A percentile compares a stretch with the other conserved stretches of the same genome.
phyloP scores from a whole-genome alignment of 768 basidiomycete species.

The Auriscalpium vulgare region DNA sequence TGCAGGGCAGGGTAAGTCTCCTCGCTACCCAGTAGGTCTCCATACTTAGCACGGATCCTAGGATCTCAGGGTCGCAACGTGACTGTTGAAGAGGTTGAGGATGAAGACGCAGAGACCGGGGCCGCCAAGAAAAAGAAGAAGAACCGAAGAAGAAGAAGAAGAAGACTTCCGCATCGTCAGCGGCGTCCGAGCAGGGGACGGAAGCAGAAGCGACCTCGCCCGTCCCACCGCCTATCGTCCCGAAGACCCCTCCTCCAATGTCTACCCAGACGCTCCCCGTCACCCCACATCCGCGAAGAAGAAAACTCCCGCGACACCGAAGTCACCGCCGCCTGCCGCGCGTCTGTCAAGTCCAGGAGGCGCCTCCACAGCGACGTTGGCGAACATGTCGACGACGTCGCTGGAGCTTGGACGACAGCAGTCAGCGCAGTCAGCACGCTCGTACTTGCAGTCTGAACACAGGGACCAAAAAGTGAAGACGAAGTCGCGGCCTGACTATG shows the following conservation, averaged over 20 bases:
- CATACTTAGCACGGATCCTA: not conserved
- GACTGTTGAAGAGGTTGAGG: conserved; percentile 68
- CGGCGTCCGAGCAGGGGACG: conserved; percentile 13
- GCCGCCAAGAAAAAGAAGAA: conserved; percentile 59
- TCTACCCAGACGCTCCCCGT: conserved; percentile 3
- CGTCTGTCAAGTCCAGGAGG: not conserved
- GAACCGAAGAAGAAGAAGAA: conserved; percentile 69
- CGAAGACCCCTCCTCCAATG: conserved; percentile 4
- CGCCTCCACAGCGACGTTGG: conserved; percentile 16
- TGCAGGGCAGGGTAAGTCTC: not conserved
- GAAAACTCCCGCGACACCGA: not conserved
- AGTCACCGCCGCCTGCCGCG: not conserved
- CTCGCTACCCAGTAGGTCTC: not conserved
- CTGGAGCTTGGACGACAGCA: conserved; percentile 39
- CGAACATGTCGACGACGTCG: conserved; percentile 29
- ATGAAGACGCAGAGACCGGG: conserved; percentile 44
- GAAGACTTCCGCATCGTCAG: conserved; percentile 23
- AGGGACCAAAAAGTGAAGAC: conserved; percentile 50
- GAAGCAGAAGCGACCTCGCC: conserved; percentile 16
- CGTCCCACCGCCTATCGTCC: conserved; percentile 1
- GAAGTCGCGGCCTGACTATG: conserved; percentile 60
- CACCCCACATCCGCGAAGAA: conserved; percentile 14
- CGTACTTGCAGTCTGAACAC: conserved; percentile 53
- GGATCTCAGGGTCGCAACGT: conserved; percentile 31
- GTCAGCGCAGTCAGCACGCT: conserved; percentile 60